Base-by-base conservation (phyloP, 257 asterid species). In the Solanum dulcamara region DNA sequence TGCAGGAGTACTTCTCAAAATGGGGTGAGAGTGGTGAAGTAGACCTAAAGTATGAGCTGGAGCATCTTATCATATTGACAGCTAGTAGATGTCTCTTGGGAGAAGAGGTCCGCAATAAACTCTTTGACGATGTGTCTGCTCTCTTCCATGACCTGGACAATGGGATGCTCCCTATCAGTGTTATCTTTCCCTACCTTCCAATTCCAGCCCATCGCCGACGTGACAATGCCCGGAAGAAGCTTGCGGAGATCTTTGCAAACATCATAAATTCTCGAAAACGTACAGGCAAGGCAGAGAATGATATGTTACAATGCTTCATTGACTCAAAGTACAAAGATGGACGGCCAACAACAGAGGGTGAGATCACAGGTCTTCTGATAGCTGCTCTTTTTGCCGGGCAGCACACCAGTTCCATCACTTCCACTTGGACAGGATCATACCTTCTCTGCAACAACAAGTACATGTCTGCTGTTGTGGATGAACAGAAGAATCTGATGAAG, bases 361-460 rank as follows among this genome's bases (percentile, higher is more conserved):
- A 96, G 90, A 89, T 93, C 26, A 94, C 99, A 1, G 99, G 99
- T 59, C 89, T 96, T 62, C 96, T 96, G 70, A 96, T 96, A 53
- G 99, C 98, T 33, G 99, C 99, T 33, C 97, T 96, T 55, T 96
- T 96, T 30, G 98, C 99, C 18, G 99, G 99, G 38, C 99, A 96
- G 92, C 99, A 96, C 91, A 96, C 99, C 17, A 96, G 99, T 50
- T 96, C 98, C 84, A 96, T 96, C 72, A 96, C 99, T 46, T 96
- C 99, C 81, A 93, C 97, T 0, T 96, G 98, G 99, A 87, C 99
- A 0, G 99, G 98, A 30, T 95, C 98, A 0, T 94, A 96, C 93
- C 99, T 96, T 84, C 94, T 96, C 17, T 81, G 90, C 88, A 91
- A 96, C 93, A 91, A 91, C 7, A 91, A 93, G 48, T 89, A 90